These are phyloP conservation scores for Globisporangium paddicum DNA, from an alignment of 352 stramenopile genomes.

Conservation along the genomic window DNA sequence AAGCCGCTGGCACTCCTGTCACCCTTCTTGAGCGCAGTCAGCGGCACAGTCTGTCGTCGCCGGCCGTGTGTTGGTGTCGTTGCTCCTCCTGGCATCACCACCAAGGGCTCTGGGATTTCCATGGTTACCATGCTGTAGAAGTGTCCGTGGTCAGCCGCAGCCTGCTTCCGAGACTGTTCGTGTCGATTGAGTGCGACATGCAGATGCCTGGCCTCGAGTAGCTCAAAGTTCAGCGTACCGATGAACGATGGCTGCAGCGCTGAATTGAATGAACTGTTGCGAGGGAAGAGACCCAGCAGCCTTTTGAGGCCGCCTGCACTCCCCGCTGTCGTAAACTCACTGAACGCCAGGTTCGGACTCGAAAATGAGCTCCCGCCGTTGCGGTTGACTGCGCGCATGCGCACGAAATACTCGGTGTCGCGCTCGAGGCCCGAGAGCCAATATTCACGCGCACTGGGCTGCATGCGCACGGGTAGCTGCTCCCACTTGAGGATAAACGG, in stretches of 20 bases:
- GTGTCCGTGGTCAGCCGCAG: conserved; percentile 9
- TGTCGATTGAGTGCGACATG: conserved; percentile 1
- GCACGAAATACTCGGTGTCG: conserved; percentile 57
- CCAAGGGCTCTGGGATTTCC: conserved; percentile 15
- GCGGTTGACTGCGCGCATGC: conserved; percentile 50
- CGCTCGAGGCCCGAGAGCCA: conserved; percentile 49
- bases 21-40: not conserved
- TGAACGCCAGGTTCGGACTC: conserved; percentile 26
- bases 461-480: conserved; percentile 35
- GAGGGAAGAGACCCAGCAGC: conserved; percentile 13
- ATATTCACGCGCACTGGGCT: conserved; percentile 46
- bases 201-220: conserved; percentile 44
- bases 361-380: conserved; percentile 65
- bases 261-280: not conserved
- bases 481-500: conserved; percentile 46
- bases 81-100: not conserved
- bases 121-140: conserved; percentile 25
- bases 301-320: not conserved
- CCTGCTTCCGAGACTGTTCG: conserved; percentile 1
- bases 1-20: not conserved
- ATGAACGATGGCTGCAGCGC: conserved; percentile 40
- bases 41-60: conserved; percentile 11
- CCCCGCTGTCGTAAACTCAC: conserved; percentile 38
- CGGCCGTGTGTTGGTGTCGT: not conserved
- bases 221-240: conserved; percentile 49